Base-by-base conservation (phyloP, 352 stramenopile species). In the Phytophthora gonapodyides region DNA sequence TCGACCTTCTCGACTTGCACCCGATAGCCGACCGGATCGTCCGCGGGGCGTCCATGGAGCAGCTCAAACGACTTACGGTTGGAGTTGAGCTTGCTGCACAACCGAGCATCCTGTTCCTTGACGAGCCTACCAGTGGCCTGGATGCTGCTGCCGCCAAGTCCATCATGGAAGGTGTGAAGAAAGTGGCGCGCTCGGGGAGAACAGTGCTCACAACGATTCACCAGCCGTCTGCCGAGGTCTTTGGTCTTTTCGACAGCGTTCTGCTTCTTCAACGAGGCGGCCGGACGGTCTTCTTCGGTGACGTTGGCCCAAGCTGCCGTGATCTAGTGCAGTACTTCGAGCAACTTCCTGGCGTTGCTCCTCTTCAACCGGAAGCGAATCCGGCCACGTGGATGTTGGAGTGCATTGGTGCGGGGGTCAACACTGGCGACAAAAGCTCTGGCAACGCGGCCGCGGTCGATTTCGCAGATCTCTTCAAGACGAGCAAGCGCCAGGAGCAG, bases 331-430 rank as follows among this genome's bases (percentile, higher is more conserved):
- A 80, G 9, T 87, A 88, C 65, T 83, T 88, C 41, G 73, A 82
- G 24, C 51, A 61, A 6, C 70, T 87, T 31, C 72, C 69, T 7
- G 65, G 62, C 12, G 60, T 78, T 7, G 2, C 57, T 53, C 69
- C 76, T 3, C 61, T 71, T 45, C 74, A 76, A 30, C 49, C 42
- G 21, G 61, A 64, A 41, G 57, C 56, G 9, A 80, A 77, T 21
- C 89, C 89, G 21, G 87, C 87, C 13, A 95, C 87, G 7, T 97
- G 87, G 87, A 96, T 97, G 87, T 64, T 97, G 0, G 78, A 87
- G 8, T 75, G 67, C 15, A 85, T 85, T 37, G 76, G 78, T 10
- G 78, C 75, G 2, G 84, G 76, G 12, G 66, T 76, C 15, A 70
- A 59, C 30, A 47, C 43, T 12, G 35, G 46, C 35, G 44, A 47